Evolutionary conservation across 148 eudicot species (phyloP), one percentile per base, ranked within the genome.

Genomic region (Amaranthus cruentus): DNA sequence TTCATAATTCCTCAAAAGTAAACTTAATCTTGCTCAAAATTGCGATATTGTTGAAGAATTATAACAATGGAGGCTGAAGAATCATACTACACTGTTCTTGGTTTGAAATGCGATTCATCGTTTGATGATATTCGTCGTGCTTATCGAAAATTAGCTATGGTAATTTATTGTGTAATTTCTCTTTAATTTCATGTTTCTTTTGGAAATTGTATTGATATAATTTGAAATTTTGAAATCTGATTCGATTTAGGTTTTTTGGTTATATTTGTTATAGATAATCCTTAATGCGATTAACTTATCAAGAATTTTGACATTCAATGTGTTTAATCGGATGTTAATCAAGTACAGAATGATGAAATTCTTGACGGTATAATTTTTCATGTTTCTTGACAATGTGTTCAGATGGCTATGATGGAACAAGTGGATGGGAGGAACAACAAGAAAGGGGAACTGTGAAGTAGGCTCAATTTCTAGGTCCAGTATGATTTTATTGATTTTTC

Each of bases 61-160:
- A 28, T n/a, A 28, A 4, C 15, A 47, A 78, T 79, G 75, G 78
- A 79, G n/a, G 42, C 10, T 55, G 53, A 60, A 21, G 78, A 71
- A 10, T 84, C 91, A 11, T 89, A 92, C 77, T 89, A 89, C 44
- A 57, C 47, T 11, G 52, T 92, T 52, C 87, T 92, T 46, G 94
- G 90, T 21, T 84, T 89, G 10, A 11, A 52, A 6, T 48, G 47
- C 0, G 68, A 84, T 53, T 84, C 88, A 18, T 85, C 93, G 2
- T 72, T 68, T 2, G 87, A 85, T 0, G 86, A 87, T 7, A 85
- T 92, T 55, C 89, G 93, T n/a, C 87, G 88, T 6, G 97, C 91
- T 21, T 92, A 90, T 79, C 89, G 89, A 21, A 92, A 73, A 44
- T 86, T 92, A 21, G 97, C 97, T 14, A 90, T 83, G 93, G 97